phyloP scores from a whole-genome alignment of 768 basidiomycete species.

The Harrya chromipes region DNA sequence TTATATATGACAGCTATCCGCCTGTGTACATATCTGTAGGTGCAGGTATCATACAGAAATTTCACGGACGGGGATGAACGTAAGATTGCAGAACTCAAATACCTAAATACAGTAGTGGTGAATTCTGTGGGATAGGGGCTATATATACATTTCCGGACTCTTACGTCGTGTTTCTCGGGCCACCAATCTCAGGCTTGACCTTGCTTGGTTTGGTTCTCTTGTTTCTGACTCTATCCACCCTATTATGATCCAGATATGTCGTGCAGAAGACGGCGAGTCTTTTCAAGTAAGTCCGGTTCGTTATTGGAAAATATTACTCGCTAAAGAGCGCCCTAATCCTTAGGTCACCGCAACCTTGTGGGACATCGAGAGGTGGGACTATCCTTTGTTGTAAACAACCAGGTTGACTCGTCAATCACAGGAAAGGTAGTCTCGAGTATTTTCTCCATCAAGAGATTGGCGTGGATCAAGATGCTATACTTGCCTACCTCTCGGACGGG shows the following conservation, averaged over 20 bases:
- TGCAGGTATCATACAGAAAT: no score
- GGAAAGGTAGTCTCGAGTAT: conserved; percentile 63
- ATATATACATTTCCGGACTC: conserved; percentile 15
- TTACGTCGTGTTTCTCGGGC: conserved; percentile 19
- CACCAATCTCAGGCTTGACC: neutral
- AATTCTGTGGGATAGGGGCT: conserved; percentile 13
- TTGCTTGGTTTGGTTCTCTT: neutral
- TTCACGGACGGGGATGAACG: no score
- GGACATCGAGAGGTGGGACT: conserved; percentile 69
- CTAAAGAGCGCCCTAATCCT: neutral
- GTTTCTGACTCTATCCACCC: conserved; percentile 8
- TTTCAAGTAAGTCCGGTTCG: conserved; percentile 44
- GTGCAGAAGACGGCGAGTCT: conserved; percentile 61
- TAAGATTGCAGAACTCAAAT: no score
- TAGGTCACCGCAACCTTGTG: conserved; percentile 60
- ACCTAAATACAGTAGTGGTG: no score
- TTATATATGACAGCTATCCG: no score
- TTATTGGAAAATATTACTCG: neutral
- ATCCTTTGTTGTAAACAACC: neutral
- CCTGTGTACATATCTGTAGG: no score
- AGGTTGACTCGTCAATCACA: conserved; percentile 27
- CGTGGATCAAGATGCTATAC: conserved; percentile 61
- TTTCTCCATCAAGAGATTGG: conserved; percentile 73
- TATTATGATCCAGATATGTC: conserved; percentile 61
- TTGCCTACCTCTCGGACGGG: conserved; percentile 81